Base-by-base conservation (phyloP, 441 rosid species). In the Gossypium armourianum region DNA sequence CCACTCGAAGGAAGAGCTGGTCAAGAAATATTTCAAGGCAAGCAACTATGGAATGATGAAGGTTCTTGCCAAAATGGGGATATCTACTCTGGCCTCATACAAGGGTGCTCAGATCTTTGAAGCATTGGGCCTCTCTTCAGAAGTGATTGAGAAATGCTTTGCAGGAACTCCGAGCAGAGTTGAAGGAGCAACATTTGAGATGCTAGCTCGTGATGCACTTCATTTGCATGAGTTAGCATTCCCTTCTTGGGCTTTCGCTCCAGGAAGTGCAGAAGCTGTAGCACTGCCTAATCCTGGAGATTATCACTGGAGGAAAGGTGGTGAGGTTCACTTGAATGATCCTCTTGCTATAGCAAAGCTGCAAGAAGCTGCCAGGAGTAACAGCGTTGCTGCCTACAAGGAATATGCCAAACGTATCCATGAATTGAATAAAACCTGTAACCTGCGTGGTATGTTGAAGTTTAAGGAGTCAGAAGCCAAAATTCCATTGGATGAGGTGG, bases 31-130 rank as follows among this genome's bases (percentile, higher is more conserved):
- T 82, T 96, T 90, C 82, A 93, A 90, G 79, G 99, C 99, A 60
- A 96, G 99, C 83, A 91, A 83, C 83, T 96, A 93, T 74, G 99
- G 99, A 70, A 96, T 96, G 99, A 96, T 96, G 99, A 96, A 96
- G 83, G 99, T 96, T 75, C 97, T 96, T 59, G 99, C 99, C 21
- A 96, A 93, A 77, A 96, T 96, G 99, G 99, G 99, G 67, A 96
- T 96, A 67, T 96, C 99, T 16, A 96, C 99, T 50, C 74, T 96
- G 76, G 99, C 99, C 58, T 96, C 99, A 0, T 96, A 96, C 80
- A 96, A 96, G 85, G 99, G 99, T 57, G 98, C 99, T 80, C 99
- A 96, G 78, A 96, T 96, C 68, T 96, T 96, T 72, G 99, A 96
- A 87, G 98, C 98, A 49, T 84, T 96, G 59, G 99, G 99, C 49